Evolutionary conservation across 768 basidiomycete genomes (phyloP).

Genomic region (Fomitopsis pulvina): DNA sequence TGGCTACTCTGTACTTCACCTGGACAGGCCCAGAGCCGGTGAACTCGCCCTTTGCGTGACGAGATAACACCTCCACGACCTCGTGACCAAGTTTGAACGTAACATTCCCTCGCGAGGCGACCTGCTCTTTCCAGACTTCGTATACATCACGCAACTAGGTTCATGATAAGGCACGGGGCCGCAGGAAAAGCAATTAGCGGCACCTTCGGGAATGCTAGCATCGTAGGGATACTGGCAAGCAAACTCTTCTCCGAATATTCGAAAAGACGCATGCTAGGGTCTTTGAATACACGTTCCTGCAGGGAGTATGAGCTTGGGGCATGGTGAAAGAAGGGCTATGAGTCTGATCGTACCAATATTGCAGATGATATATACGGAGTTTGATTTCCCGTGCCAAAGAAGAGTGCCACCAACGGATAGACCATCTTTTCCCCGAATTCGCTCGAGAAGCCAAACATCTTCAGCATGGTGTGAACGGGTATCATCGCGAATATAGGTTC

Average conservation of each 20-base stretch:
- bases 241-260: constrained; percentile 27
- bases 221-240: constrained; percentile 28
- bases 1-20: constrained; percentile 15
- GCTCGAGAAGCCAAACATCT: constrained; percentile 28
- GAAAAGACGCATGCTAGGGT: constrained; percentile 30
- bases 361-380: constrained; percentile 30
- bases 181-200: background rate
- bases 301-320: background rate
- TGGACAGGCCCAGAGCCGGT: constrained; percentile 11
- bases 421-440: constrained; percentile 31
- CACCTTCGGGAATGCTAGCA: constrained; percentile 32
- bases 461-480: constrained; percentile 28
- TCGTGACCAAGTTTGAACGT: constrained; percentile 21
- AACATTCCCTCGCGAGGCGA: constrained; percentile 19
- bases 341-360: constrained; percentile 21
- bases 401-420: constrained; percentile 29
- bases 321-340: background rate
- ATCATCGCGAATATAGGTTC: constrained; percentile 27
- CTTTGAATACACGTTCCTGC: constrained; percentile 29
- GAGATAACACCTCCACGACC: constrained; percentile 20
- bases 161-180: background rate
- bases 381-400: constrained; percentile 32
- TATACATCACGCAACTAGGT: constrained; percentile 24
- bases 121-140: constrained; percentile 23
- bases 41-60: constrained; percentile 12